Percentiles rank a stretch among this genome's conserved stretches.
Evolutionary conservation across 768 basidiomycete species (phyloP).

Genomic region (Hirschioporus abietinus): DNA sequence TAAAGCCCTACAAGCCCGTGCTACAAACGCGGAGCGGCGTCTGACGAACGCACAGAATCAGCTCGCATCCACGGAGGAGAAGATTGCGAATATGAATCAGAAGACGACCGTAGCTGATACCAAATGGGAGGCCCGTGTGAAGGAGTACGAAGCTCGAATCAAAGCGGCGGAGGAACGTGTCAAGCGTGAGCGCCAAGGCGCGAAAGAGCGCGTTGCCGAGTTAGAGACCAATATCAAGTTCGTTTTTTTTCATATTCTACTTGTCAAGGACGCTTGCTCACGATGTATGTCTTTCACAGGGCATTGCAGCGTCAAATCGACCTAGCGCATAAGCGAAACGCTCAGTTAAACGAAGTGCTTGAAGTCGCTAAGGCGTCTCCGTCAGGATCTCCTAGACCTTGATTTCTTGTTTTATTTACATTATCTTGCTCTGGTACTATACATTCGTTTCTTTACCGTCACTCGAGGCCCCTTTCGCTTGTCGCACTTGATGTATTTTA

Average conservation of each 20-base stretch:
- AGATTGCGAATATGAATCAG: conserved; percentile 66
- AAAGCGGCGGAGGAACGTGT: conserved; percentile 86
- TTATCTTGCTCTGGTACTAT: not conserved
- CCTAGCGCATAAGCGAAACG: conserved; percentile 65
- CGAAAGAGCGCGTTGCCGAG: conserved; percentile 78
- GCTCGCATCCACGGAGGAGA: conserved; percentile 77
- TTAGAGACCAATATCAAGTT: conserved; percentile 71
- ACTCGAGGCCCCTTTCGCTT: not conserved
- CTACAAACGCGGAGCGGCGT: conserved; percentile 82
- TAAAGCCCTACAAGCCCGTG: conserved; percentile 63
- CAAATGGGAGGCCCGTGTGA: conserved; percentile 95
- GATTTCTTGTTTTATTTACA: not conserved
- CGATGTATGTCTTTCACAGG: conserved; percentile 32
- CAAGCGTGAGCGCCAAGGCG: conserved; percentile 90
- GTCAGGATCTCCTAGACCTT: not conserved
- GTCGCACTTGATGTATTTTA: conserved; percentile 15
- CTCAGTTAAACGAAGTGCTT: conserved; percentile 27
- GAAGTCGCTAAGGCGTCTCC: conserved; percentile 21
- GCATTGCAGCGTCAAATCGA: conserved; percentile 74
- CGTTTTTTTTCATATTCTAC: conserved; percentile 14
- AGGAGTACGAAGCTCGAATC: conserved; percentile 80
- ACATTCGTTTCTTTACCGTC: not conserved
- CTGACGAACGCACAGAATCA: conserved; percentile 83
- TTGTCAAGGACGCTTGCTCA: not conserved
- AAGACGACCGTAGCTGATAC: conserved; percentile 67